Base-by-base conservation (phyloP, 2,329 filamentous ascomycete genomes). In the Cladosporium sp. region DNA sequence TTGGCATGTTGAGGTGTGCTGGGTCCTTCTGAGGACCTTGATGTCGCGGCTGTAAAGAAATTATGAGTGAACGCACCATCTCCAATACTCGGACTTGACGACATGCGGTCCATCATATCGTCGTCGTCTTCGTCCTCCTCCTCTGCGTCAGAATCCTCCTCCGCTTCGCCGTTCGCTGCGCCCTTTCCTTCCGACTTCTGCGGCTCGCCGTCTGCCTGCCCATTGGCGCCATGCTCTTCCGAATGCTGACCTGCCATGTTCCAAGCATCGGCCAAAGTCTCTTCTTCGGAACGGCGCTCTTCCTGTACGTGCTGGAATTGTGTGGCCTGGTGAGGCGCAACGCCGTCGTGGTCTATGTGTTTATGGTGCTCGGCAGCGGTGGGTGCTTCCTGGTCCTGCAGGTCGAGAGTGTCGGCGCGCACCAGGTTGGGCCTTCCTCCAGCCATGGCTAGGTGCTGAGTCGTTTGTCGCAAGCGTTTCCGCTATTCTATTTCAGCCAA, bases 31-130 rank as follows among this genome's bases (percentile, higher is more conserved):
- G 8, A 22, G 36, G 45, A 40, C 45, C 12, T 39, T 32, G 20
- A 16, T 11, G 12, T 27, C 25, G 30, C 47, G 36, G 6, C 16
- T 42, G 38, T 36, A 45, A 36, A 38, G 32, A 38, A 20, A 43
- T 7, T 15, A 13, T 38, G n/a, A 38, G 12, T 71, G 73, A 76
- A 93, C 90, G 79, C 84, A 98, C 92, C 92, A 85, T 97, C 92
- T 77, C 95, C 90, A 71, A 98, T 98, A 62, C 92, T 97, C 66
- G 93, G 93, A 62, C 92, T 97, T 71, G 91, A 97, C 63, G 92
- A 97, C 59, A 98, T 96, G 71, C 93, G 93, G 75, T 97, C 93
- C 86, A 95, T 89, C 83, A 95, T 84, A 69, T 97, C 92, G 70
- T 96, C 84, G 64, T 94, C 90, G 67, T 90, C 73, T 61, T 87